A percentile compares a stretch with the other conserved stretches of the same genome.
phyloP scores from a whole-genome alignment of 768 basidiomycete genomes.

The Termitomyces titanicus region DNA sequence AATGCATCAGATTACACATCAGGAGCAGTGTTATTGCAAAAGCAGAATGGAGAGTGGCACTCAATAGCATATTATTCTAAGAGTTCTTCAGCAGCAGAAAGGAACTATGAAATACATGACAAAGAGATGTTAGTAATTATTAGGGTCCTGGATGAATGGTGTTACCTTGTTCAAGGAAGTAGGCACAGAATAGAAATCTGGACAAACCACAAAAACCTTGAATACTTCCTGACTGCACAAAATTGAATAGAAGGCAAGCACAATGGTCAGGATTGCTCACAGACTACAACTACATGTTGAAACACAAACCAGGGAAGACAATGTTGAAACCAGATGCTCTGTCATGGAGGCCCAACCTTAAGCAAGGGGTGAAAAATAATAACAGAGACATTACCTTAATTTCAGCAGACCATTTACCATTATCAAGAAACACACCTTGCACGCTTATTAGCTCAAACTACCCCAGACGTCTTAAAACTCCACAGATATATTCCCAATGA shows the following conservation, averaged over 20 bases:
- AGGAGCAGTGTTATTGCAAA: constrained; percentile 5
- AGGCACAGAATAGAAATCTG: constrained; percentile 22
- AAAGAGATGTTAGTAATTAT: constrained; percentile 48
- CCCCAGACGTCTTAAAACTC: background rate
- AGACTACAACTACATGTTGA: constrained; percentile 28
- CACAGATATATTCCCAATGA: background rate
- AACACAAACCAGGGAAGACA: constrained; percentile 26
- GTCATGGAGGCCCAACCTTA: constrained; percentile 22
- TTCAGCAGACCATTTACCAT: background rate
- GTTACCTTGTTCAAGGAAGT: constrained; percentile 20
- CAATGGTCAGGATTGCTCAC: constrained; percentile 35
- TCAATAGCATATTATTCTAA: too few relatives aligned
- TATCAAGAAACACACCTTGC: background rate
- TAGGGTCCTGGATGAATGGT: constrained; percentile 21
- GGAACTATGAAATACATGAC: constrained; percentile 48
- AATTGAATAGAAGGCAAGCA: constrained; percentile 38
- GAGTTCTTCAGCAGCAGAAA: constrained; percentile 23
- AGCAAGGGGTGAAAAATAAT: constrained; percentile 2
- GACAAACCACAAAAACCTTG: constrained; percentile 36
- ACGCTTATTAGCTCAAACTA: background rate
- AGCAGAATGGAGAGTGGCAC: constrained; percentile 13
- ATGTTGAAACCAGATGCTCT: constrained; percentile 25
- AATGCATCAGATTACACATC: too few relatives aligned
- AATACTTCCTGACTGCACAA: constrained; percentile 35
- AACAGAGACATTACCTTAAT: constrained; percentile 6